Conservation (phyloP, 2,329 filamentous ascomycete genomes). For the Monascus ruber region DNA sequence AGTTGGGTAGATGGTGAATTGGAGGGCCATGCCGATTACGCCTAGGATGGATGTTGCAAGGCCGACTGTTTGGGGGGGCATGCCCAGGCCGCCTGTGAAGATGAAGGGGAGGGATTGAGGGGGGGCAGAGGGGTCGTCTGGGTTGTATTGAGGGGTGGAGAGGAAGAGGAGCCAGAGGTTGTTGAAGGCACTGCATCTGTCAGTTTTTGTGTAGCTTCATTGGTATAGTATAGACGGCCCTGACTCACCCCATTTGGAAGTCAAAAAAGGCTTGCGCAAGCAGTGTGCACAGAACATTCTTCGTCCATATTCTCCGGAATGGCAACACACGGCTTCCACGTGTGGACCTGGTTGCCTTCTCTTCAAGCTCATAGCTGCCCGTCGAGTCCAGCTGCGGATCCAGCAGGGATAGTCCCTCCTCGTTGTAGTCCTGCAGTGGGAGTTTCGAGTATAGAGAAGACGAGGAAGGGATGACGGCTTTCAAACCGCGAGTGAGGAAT, state of each 20-base stretch:
- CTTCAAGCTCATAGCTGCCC: constrained; percentile 27
- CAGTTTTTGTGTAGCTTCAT: neutral
- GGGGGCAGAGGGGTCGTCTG: constrained; percentile 27
- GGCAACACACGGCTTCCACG: constrained; percentile 33
- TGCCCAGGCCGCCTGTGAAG: constrained; percentile 61
- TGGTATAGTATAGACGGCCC: neutral
- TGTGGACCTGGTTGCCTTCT: constrained; percentile 20
- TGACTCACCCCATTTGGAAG: constrained; percentile 48
- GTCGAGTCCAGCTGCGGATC: constrained; percentile 19
- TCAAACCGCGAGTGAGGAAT: constrained; percentile 16
- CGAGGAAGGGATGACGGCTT: constrained; percentile 15
- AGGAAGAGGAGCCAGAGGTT: constrained; percentile 68
- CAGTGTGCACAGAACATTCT: constrained; percentile 46
- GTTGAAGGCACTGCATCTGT: constrained; percentile 53
- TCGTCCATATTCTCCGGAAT: constrained; percentile 43
- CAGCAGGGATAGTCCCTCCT: constrained; percentile 20
- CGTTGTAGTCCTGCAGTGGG: constrained; percentile 25
- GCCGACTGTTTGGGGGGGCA: constrained; percentile 59
- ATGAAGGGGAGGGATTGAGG: constrained; percentile 40
- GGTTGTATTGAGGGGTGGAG: constrained; percentile 53
- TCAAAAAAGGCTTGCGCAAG: constrained; percentile 58
- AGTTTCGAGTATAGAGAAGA: constrained; percentile 22
- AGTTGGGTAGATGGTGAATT: constrained; percentile 58
- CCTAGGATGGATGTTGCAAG: constrained; percentile 66
- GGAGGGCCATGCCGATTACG: constrained; percentile 59